Evolutionary conservation across 352 stramenopile species (phyloP).

Genomic region (Pythium apleroticum): DNA sequence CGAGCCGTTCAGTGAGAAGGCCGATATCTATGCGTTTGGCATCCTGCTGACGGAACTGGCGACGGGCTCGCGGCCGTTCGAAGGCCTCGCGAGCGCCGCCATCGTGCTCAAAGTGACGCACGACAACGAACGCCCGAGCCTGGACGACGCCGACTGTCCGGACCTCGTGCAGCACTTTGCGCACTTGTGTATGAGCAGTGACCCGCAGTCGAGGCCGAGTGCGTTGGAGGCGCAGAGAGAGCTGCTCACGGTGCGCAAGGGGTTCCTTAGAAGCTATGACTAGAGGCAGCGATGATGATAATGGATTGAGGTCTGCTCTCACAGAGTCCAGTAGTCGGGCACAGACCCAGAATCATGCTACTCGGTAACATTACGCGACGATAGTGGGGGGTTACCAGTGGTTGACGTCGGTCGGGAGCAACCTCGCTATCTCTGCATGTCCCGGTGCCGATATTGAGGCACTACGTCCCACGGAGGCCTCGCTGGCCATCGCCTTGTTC

Average conservation of each 20-base stretch:
- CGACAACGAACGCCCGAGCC: constrained; percentile 40
- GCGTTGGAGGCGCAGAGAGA: constrained; percentile 12
- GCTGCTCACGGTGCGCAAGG: constrained; percentile 1
- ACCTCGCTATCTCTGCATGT: no score
- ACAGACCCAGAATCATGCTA: no score
- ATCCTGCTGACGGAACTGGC: constrained; percentile 79
- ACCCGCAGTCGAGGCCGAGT: constrained; percentile 9
- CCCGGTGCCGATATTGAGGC: no score
- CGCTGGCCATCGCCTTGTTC: no score
- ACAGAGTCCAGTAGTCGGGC: no score
- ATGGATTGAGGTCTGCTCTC: no score
- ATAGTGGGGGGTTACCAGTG: no score
- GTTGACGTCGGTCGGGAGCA: no score
- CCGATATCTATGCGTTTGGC: constrained; percentile 87
- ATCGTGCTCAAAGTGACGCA: constrained; percentile 69
- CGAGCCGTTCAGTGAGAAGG: constrained; percentile 79
- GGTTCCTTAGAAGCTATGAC: no score
- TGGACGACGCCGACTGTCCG: constrained; percentile 19
- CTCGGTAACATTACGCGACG: no score
- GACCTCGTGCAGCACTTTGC: constrained; percentile 7
- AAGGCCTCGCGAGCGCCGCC: constrained; percentile 39
- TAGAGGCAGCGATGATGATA: no score
- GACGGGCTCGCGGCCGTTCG: constrained; percentile 55
- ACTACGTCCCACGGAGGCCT: no score
- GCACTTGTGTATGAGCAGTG: constrained; percentile 20